A percentile compares a stretch with the other conserved stretches of the same genome.
Conservation (phyloP, 2,329 filamentous ascomycete genomes). For the Aspergillus proliferans region DNA sequence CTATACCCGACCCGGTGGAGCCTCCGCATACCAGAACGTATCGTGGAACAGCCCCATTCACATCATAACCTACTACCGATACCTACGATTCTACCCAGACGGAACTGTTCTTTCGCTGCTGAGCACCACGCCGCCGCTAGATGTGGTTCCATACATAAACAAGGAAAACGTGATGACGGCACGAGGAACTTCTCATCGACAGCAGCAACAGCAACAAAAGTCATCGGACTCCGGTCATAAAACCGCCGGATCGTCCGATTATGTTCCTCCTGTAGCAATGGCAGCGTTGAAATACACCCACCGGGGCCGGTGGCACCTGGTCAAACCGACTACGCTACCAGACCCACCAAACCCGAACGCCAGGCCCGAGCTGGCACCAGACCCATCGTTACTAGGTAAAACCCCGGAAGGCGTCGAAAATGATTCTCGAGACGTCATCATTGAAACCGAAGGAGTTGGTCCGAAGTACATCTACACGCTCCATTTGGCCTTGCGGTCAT, state of each 20-base stretch:
- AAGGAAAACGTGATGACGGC: conserved; percentile 56
- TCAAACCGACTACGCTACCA: conserved; percentile 39
- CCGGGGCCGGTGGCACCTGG: conserved; percentile 60
- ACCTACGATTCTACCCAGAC: conserved; percentile 89
- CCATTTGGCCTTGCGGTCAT: conserved; percentile 61
- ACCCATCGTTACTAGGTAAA: conserved; percentile 8
- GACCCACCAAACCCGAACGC: conserved; percentile 12
- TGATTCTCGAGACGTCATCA: conserved; percentile 56
- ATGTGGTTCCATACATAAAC: conserved; percentile 79
- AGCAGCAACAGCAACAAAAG: conserved; percentile 34
- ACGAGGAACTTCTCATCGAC: conserved; percentile 16
- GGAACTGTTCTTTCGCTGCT: conserved; percentile 76
- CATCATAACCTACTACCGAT: conserved; percentile 97
- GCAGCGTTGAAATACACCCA: conserved; percentile 64
- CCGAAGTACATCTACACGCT: conserved; percentile 79
- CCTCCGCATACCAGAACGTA: conserved; percentile 58
- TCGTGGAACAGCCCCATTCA: conserved; percentile 81
- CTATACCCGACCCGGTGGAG: conserved; percentile 77
- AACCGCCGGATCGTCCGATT: conserved; percentile 19
- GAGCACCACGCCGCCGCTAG: conserved; percentile 72
- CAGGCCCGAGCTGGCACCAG: conserved; percentile 30
- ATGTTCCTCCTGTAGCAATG: conserved; percentile 34
- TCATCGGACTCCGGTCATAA: conserved; percentile 35
- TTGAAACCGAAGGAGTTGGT: conserved; percentile 81
- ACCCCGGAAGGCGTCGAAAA: conserved; percentile 10